Conservation (phyloP, 2,329 filamentous ascomycete species). For the Albifimbria verrucaria region DNA sequence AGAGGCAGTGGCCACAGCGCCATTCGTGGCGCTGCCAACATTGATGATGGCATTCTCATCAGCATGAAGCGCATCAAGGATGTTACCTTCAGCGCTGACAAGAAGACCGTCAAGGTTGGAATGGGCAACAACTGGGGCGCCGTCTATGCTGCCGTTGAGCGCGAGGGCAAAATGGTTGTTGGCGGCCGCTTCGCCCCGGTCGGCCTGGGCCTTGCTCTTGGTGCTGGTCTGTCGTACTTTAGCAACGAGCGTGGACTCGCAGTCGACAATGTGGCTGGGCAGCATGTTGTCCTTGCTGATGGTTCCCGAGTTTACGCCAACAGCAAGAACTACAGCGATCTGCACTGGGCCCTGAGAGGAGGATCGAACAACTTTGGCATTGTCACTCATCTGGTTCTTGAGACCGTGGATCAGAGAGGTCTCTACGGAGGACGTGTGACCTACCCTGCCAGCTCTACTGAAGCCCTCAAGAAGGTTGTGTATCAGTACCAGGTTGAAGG, state of each 20-base stretch:
- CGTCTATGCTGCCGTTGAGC: conserved; percentile 10
- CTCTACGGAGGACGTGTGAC: background rate
- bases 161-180: conserved; percentile 8
- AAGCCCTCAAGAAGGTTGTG: background rate
- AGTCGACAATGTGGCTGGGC: background rate
- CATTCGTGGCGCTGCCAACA: conserved; percentile 12
- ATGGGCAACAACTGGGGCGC: conserved; percentile 6
- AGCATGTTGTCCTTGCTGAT: background rate
- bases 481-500: conserved; percentile 2
- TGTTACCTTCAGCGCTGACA: conserved; percentile 5
- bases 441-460: background rate
- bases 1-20: conserved; percentile 11
- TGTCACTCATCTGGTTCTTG: conserved; percentile 1
- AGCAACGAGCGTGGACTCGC: background rate
- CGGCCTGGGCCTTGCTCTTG: conserved; percentile 8
- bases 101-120: conserved; percentile 6
- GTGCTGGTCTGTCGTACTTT: background rate
- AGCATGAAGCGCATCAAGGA: conserved; percentile 9
- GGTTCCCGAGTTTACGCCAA: background rate
- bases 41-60: conserved; percentile 11
- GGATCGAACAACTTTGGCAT: background rate
- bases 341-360: background rate
- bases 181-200: conserved; percentile 8
- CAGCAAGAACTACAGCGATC: background rate
- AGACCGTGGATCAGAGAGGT: background rate